Conservation (phyloP, 2,329 filamentous ascomycete genomes). For the Coniochaeta sp. region DNA sequence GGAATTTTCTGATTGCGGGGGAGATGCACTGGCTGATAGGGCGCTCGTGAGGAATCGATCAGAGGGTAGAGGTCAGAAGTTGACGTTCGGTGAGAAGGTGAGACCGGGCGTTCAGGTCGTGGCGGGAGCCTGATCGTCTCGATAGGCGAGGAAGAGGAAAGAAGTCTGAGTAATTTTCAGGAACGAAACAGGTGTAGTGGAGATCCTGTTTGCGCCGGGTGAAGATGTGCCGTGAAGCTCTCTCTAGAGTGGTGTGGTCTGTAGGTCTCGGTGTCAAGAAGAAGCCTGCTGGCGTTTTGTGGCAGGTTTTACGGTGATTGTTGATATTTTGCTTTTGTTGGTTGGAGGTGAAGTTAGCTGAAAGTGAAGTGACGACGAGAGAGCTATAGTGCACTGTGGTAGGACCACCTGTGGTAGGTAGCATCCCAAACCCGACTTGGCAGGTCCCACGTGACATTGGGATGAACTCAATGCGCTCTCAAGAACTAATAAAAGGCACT, state of each 20-base stretch:
- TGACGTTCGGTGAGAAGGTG: not conserved
- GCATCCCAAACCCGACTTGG: not conserved
- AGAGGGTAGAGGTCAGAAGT: not conserved
- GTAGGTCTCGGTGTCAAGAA: not conserved
- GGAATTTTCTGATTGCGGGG: not conserved
- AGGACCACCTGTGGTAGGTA: no score
- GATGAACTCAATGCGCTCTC: no score
- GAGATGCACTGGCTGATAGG: not conserved
- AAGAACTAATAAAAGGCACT: no score
- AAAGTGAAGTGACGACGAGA: not conserved
- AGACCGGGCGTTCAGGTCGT: not conserved
- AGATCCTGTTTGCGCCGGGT: not conserved
- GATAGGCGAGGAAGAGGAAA: not conserved
- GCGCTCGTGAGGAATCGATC: not conserved
- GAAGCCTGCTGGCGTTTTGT: not conserved
- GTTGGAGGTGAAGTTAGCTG: not conserved
- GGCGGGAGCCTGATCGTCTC: not conserved
- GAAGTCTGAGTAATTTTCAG: not conserved
- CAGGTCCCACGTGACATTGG: no score
- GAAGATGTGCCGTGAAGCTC: not conserved
- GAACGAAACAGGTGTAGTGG: not conserved
- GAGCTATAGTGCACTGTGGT: no score
- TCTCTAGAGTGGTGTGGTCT: not conserved
- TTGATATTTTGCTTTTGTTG: not conserved
- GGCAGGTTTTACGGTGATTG: not conserved